These are phyloP conservation scores for Fusarium goolgardi DNA, from an alignment of 2,329 filamentous ascomycete genomes.

Conservation along the genomic window DNA sequence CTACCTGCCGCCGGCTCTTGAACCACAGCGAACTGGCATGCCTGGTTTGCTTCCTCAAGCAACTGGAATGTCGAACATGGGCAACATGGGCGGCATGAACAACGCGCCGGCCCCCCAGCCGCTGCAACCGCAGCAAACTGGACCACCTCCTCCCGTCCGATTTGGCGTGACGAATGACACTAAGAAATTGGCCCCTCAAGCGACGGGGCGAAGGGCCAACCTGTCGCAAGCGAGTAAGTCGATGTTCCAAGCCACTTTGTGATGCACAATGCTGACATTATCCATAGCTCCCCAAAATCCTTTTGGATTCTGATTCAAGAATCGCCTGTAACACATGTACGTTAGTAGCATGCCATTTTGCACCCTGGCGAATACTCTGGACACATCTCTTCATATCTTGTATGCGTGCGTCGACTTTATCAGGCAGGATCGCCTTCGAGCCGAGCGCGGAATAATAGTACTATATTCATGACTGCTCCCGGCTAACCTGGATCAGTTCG, in stretches of 20 bases:
- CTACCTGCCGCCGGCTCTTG: constrained; percentile 68
- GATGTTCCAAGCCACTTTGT: neutral
- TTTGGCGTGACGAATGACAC: constrained; percentile 82
- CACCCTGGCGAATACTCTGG: constrained; percentile 39
- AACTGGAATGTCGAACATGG: constrained; percentile 50
- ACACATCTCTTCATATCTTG: constrained; percentile 43
- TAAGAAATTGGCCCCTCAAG: constrained; percentile 84
- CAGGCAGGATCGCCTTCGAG: constrained; percentile 37
- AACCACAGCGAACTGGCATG: constrained; percentile 69
- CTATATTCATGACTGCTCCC: constrained; percentile 35
- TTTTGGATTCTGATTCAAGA: constrained; percentile 59
- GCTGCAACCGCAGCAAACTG: constrained; percentile 62
- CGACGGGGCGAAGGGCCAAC: constrained; percentile 90
- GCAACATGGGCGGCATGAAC: constrained; percentile 61
- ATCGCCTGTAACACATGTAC: constrained; percentile 6
- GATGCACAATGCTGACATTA: constrained; percentile 31
- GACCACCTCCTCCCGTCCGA: constrained; percentile 84
- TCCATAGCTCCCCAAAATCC: constrained; percentile 63
- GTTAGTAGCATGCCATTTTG: constrained; percentile 14
- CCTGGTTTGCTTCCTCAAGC: constrained; percentile 61
- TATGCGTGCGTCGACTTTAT: constrained; percentile 41
- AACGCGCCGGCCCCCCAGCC: constrained; percentile 57
- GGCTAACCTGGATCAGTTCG: constrained; percentile 21
- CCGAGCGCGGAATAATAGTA: constrained; percentile 42
- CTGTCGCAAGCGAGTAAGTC: constrained; percentile 95